Evolutionary conservation across 2,329 filamentous ascomycete genomes (phyloP).

Genomic region (Dactylella cylindrospora): DNA sequence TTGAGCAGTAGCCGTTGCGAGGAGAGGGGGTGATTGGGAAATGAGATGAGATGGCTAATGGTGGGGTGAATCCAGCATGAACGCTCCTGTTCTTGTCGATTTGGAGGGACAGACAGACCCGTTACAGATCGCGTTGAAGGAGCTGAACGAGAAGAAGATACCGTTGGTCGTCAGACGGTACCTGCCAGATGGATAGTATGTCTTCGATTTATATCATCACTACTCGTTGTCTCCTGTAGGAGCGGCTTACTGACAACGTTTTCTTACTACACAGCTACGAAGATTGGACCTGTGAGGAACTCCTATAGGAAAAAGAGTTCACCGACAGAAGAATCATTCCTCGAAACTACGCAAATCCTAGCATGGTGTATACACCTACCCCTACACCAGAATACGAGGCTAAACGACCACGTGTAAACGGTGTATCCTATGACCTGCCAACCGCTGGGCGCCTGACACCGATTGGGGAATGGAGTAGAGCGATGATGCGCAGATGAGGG

Average conservation of each 20-base stretch:
- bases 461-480: conserved; percentile 3
- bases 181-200: conserved; percentile 92
- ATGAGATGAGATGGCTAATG: no score
- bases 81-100: conserved; percentile 88
- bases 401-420: not conserved
- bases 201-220: conserved; percentile 46
- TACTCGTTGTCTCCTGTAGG: not conserved
- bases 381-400: no score
- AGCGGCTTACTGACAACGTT: conserved; percentile 45
- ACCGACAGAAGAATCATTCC: conserved; percentile 1
- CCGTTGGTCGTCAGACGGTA: conserved; percentile 92
- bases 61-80: conserved; percentile 25
- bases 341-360: not conserved
- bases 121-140: conserved; percentile 94
- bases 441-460: not conserved
- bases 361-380: not conserved
- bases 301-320: conserved; percentile 53
- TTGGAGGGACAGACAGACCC: conserved; percentile 97
- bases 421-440: not conserved
- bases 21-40: no score
- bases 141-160: conserved; percentile 97
- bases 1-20: no score
- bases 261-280: conserved; percentile 93
- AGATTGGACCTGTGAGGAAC: conserved; percentile 98
- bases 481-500: conserved; percentile 7